Base-by-base conservation (phyloP, 2,329 filamentous ascomycete species). In the Cadophora sp. region DNA sequence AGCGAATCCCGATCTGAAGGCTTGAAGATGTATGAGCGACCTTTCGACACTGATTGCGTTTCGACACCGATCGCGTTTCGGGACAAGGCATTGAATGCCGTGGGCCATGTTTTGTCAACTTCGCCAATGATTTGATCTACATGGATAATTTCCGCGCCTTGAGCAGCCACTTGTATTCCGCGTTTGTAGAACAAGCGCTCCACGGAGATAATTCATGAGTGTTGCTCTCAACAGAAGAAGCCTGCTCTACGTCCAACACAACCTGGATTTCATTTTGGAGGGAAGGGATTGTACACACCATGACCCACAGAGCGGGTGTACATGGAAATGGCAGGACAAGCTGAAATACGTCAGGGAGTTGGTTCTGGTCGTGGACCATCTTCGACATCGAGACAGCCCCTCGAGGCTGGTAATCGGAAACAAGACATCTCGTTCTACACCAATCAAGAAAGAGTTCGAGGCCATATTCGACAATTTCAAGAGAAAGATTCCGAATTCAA, bases 81-180 rank as follows among this genome's bases (percentile, higher is more conserved):
- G 50, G 24, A 30, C 50, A 53, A n/a, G 50, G 30, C 18, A 1
- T 22, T 9, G 14, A 24, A n/a, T n/a, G 50, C 24, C 50, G 27
- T n/a, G 50, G 50, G 30, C 24, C 50, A n/a, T 53, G 50, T 24
- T 53, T 33, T 33, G 50, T 53, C 27, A 53, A 33, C 24, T 53
- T 53, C 16, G 50, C 50, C 27, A 14, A 53, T 22, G 50, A 53
- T 13, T 53, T 53, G 50, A 30, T 53, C 24, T 33, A 53, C 14
- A 33, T 33, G 22, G 18, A 53, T 1, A 8, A 18, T 5, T 7
- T 33, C 27, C 27, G 27, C 27, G 27, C 24, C 50, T 33, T 53
- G 22, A 33, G 14, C 24, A 33, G 27, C 7, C 3, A 33, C 27
- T 33, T 39, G 5, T 2, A 39, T 11, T 39, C 36, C 36, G 11